Evolutionary conservation across 129 eudicot species (phyloP), one percentile per base, ranked within the genome.

Genomic region (Tagetes patula): DNA sequence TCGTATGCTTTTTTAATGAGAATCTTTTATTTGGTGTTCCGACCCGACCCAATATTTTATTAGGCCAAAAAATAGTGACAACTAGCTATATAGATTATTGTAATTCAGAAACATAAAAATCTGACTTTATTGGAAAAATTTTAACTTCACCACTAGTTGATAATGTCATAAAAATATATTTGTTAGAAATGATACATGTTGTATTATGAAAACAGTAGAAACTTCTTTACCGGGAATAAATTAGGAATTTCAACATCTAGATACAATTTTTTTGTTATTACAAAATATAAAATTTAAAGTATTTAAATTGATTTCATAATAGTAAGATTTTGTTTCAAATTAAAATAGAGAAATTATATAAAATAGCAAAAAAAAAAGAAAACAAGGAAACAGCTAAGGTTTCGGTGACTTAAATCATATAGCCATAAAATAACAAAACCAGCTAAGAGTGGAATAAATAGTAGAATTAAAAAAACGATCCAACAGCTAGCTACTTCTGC

Each of bases 401-500:
- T 55, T 72, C 55, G 79, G 69, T 79, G 79, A 73, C 55, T 20
- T 73, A 64, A 52, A 78, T 74, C 59, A 67, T 73, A 64, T 8
- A 45, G 47, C 20, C 48, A 80, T 74, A 80, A 67, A 74, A 74
- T 80, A 60, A 58, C 50, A 68, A 74, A 58, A 20, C 46, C 83
- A 74, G 83, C 83, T 72, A 73, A 31, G 55, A 66, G 53, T 34
- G 9, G 42, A 49, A 69, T 64, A 75, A 68, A 75, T 80, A 80
- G 62, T 72, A 67, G 52, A 76, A 43, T 67, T n/a, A 71, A 53
- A 42, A 61, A 71, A 70, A 43, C 34, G 82, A 71, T 41, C 31
- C 60, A 54, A 78, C 77, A 78, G 77, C 82, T 78, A 39, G 77
- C 82, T 78, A 39, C 82, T 71, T 71, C 41, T 71, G 66, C 82